A percentile compares a stretch with the other conserved stretches of the same genome.
Conservation (phyloP, 805 yeast genomes). For the Yarrowia porcina region DNA sequence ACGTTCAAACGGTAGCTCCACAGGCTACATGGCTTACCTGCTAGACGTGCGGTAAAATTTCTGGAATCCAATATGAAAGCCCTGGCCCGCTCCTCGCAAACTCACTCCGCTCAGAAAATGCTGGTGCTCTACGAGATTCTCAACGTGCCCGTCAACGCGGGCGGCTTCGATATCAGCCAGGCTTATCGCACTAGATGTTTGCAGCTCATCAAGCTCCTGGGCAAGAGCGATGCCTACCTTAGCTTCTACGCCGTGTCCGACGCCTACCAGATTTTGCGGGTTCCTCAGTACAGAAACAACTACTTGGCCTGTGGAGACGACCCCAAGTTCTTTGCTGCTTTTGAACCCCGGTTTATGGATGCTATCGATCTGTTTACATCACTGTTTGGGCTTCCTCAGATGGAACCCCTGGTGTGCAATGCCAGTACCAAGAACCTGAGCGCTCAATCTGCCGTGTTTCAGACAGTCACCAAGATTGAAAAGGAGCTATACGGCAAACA, state of each 20-base stretch:
- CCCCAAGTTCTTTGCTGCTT: slow-evolving; percentile 20
- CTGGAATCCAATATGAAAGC: neutral
- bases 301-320: slow-evolving; percentile 13
- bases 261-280: slow-evolving; percentile 21
- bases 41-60: slow-evolving; percentile 3
- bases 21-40: neutral
- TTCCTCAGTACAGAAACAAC: slow-evolving; percentile 20
- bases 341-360: slow-evolving; percentile 13
- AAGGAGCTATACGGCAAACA: slow-evolving; percentile 12
- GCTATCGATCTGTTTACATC: slow-evolving; percentile 21
- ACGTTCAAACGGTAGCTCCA: slow-evolving; percentile 10
- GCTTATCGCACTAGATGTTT: slow-evolving; percentile 18
- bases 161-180: slow-evolving; percentile 23
- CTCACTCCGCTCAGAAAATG: slow-evolving; percentile 11
- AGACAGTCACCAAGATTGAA: neutral
- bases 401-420: slow-evolving; percentile 17
- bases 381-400: slow-evolving; percentile 14
- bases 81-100: neutral
- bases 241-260: slow-evolving; percentile 23
- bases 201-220: slow-evolving; percentile 22
- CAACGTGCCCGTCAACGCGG: slow-evolving; percentile 16
- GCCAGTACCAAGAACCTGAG: slow-evolving; percentile 20
- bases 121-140: slow-evolving; percentile 15
- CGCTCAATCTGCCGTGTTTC: slow-evolving; percentile 1
- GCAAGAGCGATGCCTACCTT: slow-evolving; percentile 19